phyloP scores from a whole-genome alignment of 2,329 filamentous ascomycete species.

The Neonectria faginata region DNA sequence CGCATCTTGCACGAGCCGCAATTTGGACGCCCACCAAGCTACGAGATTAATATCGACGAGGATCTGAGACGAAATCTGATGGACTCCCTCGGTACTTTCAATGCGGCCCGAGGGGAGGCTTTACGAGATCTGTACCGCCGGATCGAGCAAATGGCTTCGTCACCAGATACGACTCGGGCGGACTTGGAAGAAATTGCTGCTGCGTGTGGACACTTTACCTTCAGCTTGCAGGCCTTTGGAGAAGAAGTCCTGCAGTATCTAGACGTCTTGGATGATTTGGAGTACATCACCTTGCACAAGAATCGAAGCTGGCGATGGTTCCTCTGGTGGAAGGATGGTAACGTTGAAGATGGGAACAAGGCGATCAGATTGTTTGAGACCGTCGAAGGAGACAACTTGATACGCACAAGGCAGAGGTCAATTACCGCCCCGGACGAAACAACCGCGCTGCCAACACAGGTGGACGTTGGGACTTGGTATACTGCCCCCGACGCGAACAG shows the following conservation, averaged over 20 bases:
- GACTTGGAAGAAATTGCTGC: constrained; percentile 95
- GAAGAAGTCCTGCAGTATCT: constrained; percentile 88
- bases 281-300: constrained; percentile 73
- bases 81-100: constrained; percentile 85
- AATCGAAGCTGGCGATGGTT: constrained; percentile 84
- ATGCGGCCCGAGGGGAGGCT: constrained; percentile 90
- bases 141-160: constrained; percentile 70
- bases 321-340: constrained; percentile 72
- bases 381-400: constrained; percentile 35
- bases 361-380: constrained; percentile 55
- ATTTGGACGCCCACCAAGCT: constrained; percentile 51
- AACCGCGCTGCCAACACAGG: not conserved
- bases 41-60: constrained; percentile 72
- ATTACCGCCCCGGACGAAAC: not conserved
- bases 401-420: constrained; percentile 20
- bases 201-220: constrained; percentile 95
- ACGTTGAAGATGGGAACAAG: constrained; percentile 25
- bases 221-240: constrained; percentile 88
- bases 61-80: constrained; percentile 88
- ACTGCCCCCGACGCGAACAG: constrained; percentile 33
- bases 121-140: constrained; percentile 82
- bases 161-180: constrained; percentile 74
- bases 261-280: constrained; percentile 85
- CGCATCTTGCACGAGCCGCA: constrained; percentile 41
- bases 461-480: constrained; percentile 27